Conservation (phyloP, 1,284 basidiomycete genomes). For the Cryptococcus sp. region DNA sequence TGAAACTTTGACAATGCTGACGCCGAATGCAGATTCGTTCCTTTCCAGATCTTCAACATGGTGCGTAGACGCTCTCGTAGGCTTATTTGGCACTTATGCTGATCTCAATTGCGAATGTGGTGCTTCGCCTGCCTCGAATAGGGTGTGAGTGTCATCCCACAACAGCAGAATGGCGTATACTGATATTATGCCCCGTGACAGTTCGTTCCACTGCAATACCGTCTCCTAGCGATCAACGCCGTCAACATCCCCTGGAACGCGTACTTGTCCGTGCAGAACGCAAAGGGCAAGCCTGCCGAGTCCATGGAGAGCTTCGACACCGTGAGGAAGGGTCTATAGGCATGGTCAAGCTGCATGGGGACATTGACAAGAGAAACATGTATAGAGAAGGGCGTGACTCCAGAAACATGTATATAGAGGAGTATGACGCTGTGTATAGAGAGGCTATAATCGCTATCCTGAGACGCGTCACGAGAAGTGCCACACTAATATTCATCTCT, state of each 20-base stretch:
- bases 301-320: constrained; percentile 9
- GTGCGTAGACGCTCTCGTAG: constrained; percentile 12
- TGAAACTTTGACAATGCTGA: not conserved
- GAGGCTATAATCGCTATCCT: not conserved
- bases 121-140: constrained; percentile 3
- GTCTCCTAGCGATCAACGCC: constrained; percentile 54
- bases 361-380: not conserved
- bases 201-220: constrained; percentile 54
- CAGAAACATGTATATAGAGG: not conserved
- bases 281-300: constrained; percentile 30
- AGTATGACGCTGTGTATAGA: not conserved
- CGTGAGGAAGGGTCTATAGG: constrained; percentile 12
- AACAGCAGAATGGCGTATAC: too few relatives aligned
- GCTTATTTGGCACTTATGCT: not conserved
- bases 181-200: constrained; percentile 12
- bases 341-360: not conserved
- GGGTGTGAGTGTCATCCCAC: constrained; percentile 24
- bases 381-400: not conserved
- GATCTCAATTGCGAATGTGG: not conserved
- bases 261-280: constrained; percentile 52
- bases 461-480: too few relatives aligned
- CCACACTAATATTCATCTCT: too few relatives aligned
- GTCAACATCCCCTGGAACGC: constrained; percentile 57
- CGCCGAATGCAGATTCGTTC: constrained; percentile 43
- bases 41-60: constrained; percentile 55